Evolutionary conservation across 306 rosid genomes (phyloP).

Genomic region (Lathyrus sativus): DNA sequence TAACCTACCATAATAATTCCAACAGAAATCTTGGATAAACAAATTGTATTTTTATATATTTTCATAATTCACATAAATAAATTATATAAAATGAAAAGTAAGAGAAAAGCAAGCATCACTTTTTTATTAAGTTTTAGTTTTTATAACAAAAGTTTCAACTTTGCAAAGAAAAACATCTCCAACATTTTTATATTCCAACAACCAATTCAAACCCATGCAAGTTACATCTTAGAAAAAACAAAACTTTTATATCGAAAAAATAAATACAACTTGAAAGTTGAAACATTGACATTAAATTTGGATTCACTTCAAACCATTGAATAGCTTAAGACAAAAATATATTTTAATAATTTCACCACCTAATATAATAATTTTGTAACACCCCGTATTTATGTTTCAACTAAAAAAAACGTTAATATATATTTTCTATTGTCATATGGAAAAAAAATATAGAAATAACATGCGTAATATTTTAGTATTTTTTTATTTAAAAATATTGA

Average conservation of each 20-base stretch:
- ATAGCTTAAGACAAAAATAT: background rate
- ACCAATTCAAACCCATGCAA: constrained; percentile 21
- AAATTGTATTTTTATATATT: no score
- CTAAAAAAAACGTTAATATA: background rate
- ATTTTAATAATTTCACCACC: background rate
- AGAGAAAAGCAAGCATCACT: background rate
- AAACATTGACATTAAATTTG: constrained; percentile 12
- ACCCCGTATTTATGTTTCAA: background rate
- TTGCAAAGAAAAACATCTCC: background rate
- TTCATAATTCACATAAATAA: no score
- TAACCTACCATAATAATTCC: background rate
- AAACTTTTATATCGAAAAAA: background rate
- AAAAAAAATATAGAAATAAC: no score
- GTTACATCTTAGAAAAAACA: background rate
- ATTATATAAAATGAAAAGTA: no score
- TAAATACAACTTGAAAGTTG: constrained; percentile 9
- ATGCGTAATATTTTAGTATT: no score
- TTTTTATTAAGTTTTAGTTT: background rate
- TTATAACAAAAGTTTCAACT: background rate
- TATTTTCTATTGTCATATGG: no score
- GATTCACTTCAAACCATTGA: background rate
- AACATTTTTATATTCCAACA: background rate
- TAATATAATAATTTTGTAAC: background rate
- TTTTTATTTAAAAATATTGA: no score
- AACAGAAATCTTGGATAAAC: no score